Percentiles rank a stretch among this genome's conserved stretches.
Evolutionary conservation across 257 asterid species (phyloP).

Genomic region (Primulina huaijiensis): DNA sequence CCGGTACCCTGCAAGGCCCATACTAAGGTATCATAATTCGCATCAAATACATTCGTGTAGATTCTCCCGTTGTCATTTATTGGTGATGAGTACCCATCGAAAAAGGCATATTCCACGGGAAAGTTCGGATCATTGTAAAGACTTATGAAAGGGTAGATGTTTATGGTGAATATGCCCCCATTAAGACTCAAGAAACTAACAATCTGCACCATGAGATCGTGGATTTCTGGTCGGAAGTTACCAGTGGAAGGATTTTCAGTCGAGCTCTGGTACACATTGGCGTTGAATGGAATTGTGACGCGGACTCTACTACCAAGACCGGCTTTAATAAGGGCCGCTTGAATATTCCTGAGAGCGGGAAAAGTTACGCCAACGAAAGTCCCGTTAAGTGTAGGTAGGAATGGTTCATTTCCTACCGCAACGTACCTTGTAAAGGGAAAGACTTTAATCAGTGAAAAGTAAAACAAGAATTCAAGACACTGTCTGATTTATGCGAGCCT

Average conservation of each 20-base stretch:
- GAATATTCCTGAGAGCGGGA: conserved; percentile 67
- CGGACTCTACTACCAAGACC: conserved; percentile 60
- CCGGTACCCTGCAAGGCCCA: conserved; percentile 67
- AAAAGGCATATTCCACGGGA: conserved; percentile 73
- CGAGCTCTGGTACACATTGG: conserved; percentile 66
- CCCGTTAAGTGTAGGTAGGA: conserved; percentile 47
- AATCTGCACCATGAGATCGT: conserved; percentile 47
- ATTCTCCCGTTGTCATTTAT: conserved; percentile 53
- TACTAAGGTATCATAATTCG: conserved; percentile 64
- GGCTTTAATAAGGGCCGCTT: conserved; percentile 75
- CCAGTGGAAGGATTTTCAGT: conserved; percentile 59
- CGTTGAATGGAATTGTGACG: conserved; percentile 68
- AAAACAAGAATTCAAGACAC: background rate
- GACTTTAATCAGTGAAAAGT: background rate
- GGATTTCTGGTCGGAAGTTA: conserved; percentile 57
- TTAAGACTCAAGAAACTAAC: conserved; percentile 50
- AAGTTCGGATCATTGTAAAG: conserved; percentile 64
- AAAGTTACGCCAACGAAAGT: conserved; percentile 47
- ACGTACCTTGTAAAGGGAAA: conserved; percentile 49
- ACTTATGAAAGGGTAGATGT: conserved; percentile 78
- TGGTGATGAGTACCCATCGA: conserved; percentile 54
- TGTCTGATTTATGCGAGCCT: background rate
- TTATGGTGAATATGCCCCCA: conserved; percentile 64
- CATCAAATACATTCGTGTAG: conserved; percentile 68
- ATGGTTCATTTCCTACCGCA: conserved; percentile 84